These are phyloP conservation scores for Botrytis sinoallii DNA, from an alignment of 2,329 filamentous ascomycete genomes.

Conservation along the genomic window DNA sequence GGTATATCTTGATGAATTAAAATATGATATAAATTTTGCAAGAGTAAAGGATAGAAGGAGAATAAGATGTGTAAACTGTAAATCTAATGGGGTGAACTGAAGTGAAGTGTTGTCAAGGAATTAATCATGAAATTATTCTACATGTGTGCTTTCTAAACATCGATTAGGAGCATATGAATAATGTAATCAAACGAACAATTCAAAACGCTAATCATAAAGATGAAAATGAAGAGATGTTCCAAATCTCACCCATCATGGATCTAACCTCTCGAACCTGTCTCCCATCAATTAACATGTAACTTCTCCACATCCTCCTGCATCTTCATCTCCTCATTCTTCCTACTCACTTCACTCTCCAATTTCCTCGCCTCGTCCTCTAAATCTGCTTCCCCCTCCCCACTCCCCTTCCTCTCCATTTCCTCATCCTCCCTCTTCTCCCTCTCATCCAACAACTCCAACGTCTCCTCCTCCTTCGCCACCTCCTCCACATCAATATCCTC, in stretches of 20 bases:
- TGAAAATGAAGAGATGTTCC: neutral
- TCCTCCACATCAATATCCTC: constrained; percentile 48
- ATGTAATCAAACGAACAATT: neutral
- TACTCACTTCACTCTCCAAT: constrained; percentile 27
- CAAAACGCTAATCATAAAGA: neutral
- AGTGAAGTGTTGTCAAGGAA: neutral
- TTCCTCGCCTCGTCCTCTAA: constrained; percentile 38
- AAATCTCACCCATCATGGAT: too few species aligned
- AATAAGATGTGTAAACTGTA: neutral
- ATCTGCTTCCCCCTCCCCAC: constrained; percentile 26
- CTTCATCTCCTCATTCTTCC: constrained; percentile 14
- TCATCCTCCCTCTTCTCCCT: constrained; percentile 41
- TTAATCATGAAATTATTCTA: neutral
- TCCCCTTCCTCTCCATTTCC: constrained; percentile 21
- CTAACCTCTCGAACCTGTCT: neutral
- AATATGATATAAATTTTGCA: neutral
- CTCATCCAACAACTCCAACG: constrained; percentile 43
- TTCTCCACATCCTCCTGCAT: constrained; percentile 19
- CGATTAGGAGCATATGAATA: neutral
- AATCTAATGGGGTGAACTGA: neutral
- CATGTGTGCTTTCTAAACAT: neutral
- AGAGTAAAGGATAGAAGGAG: neutral
- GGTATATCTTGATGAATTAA: neutral
- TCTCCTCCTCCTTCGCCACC: constrained; percentile 46
- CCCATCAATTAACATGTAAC: constrained; percentile 14